Evolutionary conservation across 208 protist species (phyloP).

Genomic region (Crithidia thermophila): DNA sequence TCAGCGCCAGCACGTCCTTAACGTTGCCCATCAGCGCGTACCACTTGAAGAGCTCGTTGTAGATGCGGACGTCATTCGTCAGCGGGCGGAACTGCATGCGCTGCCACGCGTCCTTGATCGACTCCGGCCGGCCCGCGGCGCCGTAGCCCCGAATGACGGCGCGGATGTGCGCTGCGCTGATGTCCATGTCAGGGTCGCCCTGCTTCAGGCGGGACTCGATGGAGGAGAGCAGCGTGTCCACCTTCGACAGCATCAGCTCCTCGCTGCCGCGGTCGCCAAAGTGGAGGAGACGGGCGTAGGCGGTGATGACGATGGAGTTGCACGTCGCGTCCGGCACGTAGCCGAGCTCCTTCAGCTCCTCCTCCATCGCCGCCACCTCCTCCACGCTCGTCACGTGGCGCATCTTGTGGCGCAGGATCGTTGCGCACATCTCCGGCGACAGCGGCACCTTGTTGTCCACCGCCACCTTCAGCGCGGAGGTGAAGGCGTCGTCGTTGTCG

Average conservation of each 20-base stretch:
- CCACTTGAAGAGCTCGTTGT: slow-evolving; percentile 91
- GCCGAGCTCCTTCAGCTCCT: slow-evolving; percentile 53
- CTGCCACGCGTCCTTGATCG: slow-evolving; percentile 77
- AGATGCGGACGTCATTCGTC: slow-evolving; percentile 80
- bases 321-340: slow-evolving; percentile 81
- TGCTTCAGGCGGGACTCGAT: slow-evolving; percentile 87
- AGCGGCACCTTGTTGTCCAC: slow-evolving; percentile 48
- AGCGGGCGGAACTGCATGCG: slow-evolving; percentile 69
- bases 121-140: slow-evolving; percentile 71
- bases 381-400: slow-evolving; percentile 63
- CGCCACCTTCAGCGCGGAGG: slow-evolving; percentile 54
- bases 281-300: slow-evolving; percentile 81
- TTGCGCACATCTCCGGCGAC: slow-evolving; percentile 48
- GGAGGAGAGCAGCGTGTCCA: slow-evolving; percentile 85
- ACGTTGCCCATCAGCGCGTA: slow-evolving; percentile 88
- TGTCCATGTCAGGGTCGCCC: slow-evolving; percentile 85
- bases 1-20: slow-evolving; percentile 76
- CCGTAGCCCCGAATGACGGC: slow-evolving; percentile 89
- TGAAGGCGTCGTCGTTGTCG: slow-evolving; percentile 66
- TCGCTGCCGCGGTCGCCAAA: slow-evolving; percentile 85
- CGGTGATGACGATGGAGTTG: slow-evolving; percentile 87
- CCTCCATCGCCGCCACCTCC: slow-evolving; percentile 77
- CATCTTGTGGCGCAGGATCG: slow-evolving; percentile 78
- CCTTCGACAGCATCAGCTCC: slow-evolving; percentile 89
- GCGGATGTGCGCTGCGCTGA: slow-evolving; percentile 81